Evolutionary conservation across 345 rosid genomes (phyloP).

Genomic region (Euphorbia peplus): DNA sequence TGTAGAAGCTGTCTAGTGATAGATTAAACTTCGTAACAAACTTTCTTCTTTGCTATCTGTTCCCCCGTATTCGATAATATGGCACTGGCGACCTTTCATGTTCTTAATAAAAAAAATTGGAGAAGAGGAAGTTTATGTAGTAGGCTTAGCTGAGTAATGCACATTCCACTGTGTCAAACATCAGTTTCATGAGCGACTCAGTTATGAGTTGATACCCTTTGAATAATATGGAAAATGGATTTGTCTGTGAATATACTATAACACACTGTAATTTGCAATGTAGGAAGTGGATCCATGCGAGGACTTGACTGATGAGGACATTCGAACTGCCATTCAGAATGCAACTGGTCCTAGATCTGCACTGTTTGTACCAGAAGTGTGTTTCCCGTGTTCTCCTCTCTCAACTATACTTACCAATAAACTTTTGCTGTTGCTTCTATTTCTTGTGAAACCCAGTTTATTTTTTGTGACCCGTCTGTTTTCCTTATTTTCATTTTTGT

Average conservation of each 20-base stretch:
- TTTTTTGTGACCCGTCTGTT: no score
- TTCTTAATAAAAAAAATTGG: background rate
- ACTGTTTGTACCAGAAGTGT: slow-evolving; percentile 84
- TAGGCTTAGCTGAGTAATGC: background rate
- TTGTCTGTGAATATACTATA: background rate
- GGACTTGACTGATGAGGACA: slow-evolving; percentile 89
- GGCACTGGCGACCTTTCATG: background rate
- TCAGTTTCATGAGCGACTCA: background rate
- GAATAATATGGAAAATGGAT: background rate
- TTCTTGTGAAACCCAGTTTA: background rate
- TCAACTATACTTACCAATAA: slow-evolving; percentile 10
- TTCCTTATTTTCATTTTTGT: slow-evolving; percentile 15
- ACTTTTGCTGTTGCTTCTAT: slow-evolving; percentile 11
- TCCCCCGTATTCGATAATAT: background rate
- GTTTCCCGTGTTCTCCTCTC: slow-evolving; percentile 19
- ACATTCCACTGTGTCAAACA: background rate
- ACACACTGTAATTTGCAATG: slow-evolving; percentile 12
- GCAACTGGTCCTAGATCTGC: slow-evolving; percentile 94
- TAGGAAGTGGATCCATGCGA: slow-evolving; percentile 98
- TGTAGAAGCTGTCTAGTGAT: background rate
- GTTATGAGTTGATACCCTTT: background rate
- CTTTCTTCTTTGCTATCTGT: background rate
- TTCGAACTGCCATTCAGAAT: slow-evolving; percentile 93
- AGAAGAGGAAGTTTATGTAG: background rate
- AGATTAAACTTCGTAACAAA: background rate